Conservation (phyloP, 805 yeast species). For the Saccharomycopsis fermentans region DNA sequence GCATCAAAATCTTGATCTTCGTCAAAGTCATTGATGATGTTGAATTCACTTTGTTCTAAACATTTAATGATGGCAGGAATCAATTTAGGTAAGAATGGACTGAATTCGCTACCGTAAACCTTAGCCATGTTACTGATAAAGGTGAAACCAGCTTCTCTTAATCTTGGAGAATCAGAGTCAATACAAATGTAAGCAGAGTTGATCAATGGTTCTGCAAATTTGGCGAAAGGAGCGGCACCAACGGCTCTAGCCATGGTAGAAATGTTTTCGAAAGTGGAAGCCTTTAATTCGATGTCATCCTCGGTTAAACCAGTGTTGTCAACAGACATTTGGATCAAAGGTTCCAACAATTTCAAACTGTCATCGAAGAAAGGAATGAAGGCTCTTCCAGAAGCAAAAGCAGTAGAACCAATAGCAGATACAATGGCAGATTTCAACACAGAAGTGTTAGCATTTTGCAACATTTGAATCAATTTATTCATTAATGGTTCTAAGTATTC, state of each 20-base stretch:
- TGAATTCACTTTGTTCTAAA: conserved; percentile 79
- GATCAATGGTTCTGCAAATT: conserved; percentile 79
- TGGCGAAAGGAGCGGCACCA: conserved; percentile 79
- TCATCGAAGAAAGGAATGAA: conserved; percentile 79
- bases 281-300: conserved; percentile 85
- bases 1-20: conserved; percentile 50
- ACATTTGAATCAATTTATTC: conserved; percentile 79
- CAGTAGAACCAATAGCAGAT: conserved; percentile 94
- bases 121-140: conserved; percentile 90
- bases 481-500: conserved; percentile 79
- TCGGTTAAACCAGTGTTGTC: conserved; percentile 70
- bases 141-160: conserved; percentile 91
- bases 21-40: conserved; percentile 40
- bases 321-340: conserved; percentile 62
- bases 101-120: conserved; percentile 85
- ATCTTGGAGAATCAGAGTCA: conserved; percentile 66
- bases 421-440: conserved; percentile 68
- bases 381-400: conserved; percentile 85
- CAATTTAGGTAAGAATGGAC: conserved; percentile 72
- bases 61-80: conserved; percentile 79
- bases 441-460: conserved; percentile 66
- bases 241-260: conserved; percentile 96
- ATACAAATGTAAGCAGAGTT: conserved; percentile 79
- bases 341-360: conserved; percentile 73
- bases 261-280: conserved; percentile 84